phyloP scores from a whole-genome alignment of 2,329 filamentous ascomycete species.

The Ophiostoma australiae region DNA sequence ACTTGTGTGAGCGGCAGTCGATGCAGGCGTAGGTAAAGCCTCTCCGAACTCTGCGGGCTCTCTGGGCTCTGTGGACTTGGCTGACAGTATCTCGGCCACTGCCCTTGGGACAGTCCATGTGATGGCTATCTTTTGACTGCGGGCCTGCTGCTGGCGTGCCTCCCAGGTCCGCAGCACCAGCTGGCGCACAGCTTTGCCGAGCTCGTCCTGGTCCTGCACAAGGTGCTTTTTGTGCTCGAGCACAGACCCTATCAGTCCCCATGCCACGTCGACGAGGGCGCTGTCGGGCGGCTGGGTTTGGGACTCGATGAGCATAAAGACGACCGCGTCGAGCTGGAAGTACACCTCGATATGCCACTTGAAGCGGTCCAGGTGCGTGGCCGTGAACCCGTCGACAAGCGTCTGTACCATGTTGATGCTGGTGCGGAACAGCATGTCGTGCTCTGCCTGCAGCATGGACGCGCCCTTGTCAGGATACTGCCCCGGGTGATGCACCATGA shows the following conservation, averaged over 20 bases:
- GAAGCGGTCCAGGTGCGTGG: not conserved
- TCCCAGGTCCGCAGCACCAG: not conserved
- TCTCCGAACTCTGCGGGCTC: not conserved
- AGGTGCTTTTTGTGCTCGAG: not conserved
- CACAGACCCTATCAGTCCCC: not conserved
- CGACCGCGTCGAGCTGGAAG: constrained; percentile 2
- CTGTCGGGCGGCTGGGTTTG: not conserved
- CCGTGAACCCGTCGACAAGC: not conserved
- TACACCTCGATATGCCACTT: not conserved
- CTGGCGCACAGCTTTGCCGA: not conserved
- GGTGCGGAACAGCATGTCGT: not conserved
- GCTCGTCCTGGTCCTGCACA: not conserved
- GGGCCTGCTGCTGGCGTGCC: not conserved
- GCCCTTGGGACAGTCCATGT: not conserved
- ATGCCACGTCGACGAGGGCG: not conserved
- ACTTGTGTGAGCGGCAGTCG: not conserved
- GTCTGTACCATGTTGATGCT: not conserved
- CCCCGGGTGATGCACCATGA: constrained; percentile 30
- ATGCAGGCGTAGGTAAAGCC: not conserved
- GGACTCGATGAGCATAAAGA: not conserved
- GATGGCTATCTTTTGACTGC: not conserved
- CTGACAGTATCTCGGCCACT: not conserved
- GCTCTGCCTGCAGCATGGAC: not conserved
- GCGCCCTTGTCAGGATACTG: constrained; percentile 25
- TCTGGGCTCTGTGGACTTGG: not conserved